phyloP scores from a whole-genome alignment of 202 grass and related monocot species.

The Setaria italica region DNA sequence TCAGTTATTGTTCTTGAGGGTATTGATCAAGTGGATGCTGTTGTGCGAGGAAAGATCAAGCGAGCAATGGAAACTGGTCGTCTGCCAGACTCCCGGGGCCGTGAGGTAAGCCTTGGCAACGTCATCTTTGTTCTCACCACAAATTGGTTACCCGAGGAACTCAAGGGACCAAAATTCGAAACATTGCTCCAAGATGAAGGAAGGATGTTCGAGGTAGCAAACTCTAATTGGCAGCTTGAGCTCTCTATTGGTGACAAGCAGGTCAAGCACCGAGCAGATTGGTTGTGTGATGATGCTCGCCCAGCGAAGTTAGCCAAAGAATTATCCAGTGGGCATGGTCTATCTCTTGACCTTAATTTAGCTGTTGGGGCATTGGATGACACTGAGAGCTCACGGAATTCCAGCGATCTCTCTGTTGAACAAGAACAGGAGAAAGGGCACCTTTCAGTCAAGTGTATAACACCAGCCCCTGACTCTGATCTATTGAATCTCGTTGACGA shows the following conservation, averaged over 20 bases:
- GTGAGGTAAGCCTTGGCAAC: constrained; percentile 87
- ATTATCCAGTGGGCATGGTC: constrained; percentile 46
- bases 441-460: constrained; percentile 53
- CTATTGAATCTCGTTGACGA: constrained; percentile 69
- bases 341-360: constrained; percentile 89
- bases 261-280: constrained; percentile 78
- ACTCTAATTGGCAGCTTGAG: constrained; percentile 73
- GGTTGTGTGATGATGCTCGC: constrained; percentile 60
- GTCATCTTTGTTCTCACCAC: constrained; percentile 85
- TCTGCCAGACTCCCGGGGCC: constrained; percentile 76
- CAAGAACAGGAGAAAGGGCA: constrained; percentile 71
- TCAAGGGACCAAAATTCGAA: constrained; percentile 57
- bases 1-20: constrained; percentile 87
- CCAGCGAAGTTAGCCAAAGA: constrained; percentile 74
- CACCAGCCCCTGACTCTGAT: constrained; percentile 51
- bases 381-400: constrained; percentile 79
- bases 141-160: constrained; percentile 73
- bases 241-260: constrained; percentile 62
- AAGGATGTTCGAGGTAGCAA: constrained; percentile 65
- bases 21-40: constrained; percentile 74
- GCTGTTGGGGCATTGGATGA: constrained; percentile 67
- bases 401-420: constrained; percentile 82
- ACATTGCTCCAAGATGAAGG: constrained; percentile 62
- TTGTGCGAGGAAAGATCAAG: constrained; percentile 80
- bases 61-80: constrained; percentile 84